A percentile compares a stretch with the other conserved stretches of the same genome.
These are phyloP conservation scores for Pyrenophora tritici-repentis DNA, from an alignment of 2,329 filamentous ascomycete species.

Conservation along the genomic window DNA sequence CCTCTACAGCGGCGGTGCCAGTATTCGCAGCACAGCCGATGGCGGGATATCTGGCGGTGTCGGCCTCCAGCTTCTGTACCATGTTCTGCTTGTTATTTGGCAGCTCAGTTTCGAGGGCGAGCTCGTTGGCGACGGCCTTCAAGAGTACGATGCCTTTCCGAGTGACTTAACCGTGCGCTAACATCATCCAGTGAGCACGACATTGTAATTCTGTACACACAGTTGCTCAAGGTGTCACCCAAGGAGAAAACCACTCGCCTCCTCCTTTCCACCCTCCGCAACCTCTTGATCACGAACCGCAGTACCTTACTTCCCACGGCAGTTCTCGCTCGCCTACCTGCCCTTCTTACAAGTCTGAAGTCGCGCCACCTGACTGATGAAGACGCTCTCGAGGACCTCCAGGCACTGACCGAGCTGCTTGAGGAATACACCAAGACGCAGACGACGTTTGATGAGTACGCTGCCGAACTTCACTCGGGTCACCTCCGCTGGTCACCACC, in stretches of 20 bases:
- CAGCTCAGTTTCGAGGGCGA: constrained; percentile 88
- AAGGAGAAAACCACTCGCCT: constrained; percentile 98
- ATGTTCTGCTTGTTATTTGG: constrained; percentile 92
- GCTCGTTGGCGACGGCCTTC: constrained; percentile 75
- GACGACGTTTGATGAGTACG: constrained; percentile 70
- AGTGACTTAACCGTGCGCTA: constrained; percentile 14
- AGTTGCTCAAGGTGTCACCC: constrained; percentile 86
- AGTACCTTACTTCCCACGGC: constrained; percentile 76
- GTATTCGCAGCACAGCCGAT: constrained; percentile 65
- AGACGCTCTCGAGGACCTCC: constrained; percentile 58
- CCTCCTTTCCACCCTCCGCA: constrained; percentile 84
- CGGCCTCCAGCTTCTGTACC: constrained; percentile 89
- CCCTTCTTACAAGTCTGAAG: constrained; percentile 62
- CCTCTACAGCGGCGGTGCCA: constrained; percentile 56
- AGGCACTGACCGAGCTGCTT: constrained; percentile 63
- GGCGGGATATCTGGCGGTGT: constrained; percentile 76
- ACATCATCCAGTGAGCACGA: constrained; percentile 77
- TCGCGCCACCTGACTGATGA: constrained; percentile 57
- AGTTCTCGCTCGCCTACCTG: constrained; percentile 79
- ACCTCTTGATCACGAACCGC: constrained; percentile 77
- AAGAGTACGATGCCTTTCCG: constrained; percentile 66
- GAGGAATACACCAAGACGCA: constrained; percentile 81
- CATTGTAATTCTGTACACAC: constrained; percentile 87
- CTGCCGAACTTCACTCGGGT: constrained; percentile 81
- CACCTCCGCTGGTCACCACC: constrained; percentile 93